Conservation (phyloP, 176 grass and related monocot genomes). For the Saccharum officinarum region DNA sequence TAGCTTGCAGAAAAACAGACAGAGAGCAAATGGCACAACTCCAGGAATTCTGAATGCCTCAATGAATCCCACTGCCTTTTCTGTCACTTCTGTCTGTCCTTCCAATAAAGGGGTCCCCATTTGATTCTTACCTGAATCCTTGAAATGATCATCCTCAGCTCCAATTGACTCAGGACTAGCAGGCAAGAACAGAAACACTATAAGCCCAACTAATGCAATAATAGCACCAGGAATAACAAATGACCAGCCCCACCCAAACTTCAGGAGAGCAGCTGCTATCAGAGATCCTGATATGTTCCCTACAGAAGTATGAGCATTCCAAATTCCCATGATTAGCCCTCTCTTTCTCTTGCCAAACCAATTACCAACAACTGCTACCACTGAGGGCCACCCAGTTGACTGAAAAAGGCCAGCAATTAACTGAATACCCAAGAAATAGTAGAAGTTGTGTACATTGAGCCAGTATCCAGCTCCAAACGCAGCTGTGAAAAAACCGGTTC, state of each 20-base stretch:
- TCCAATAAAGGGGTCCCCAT: conserved; percentile 39
- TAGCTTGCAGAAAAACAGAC: conserved; percentile 66
- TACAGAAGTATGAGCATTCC: conserved; percentile 59
- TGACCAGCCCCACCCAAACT: conserved; percentile 62
- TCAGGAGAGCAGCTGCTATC: conserved; percentile 48
- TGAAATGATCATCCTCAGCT: conserved; percentile 30
- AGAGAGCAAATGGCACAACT: conserved; percentile 54
- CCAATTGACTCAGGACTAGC: conserved; percentile 45
- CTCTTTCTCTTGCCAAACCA: conserved; percentile 66
- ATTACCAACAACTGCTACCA: conserved; percentile 57
- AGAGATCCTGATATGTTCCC: conserved; percentile 60
- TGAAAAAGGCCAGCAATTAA: conserved; percentile 56
- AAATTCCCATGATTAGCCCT: conserved; percentile 65
- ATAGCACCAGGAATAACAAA: conserved; percentile 53
- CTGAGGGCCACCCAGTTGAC: conserved; percentile 59
- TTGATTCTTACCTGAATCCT: conserved; percentile 33
- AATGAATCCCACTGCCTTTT: conserved; percentile 50
- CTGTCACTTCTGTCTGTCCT: conserved; percentile 29
- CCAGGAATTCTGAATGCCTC: conserved; percentile 59
- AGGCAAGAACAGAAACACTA: conserved; percentile 56
- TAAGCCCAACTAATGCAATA: conserved; percentile 40
- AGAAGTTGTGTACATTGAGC: conserved; percentile 55
- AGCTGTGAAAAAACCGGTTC: conserved; percentile 53
- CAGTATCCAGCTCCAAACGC: conserved; percentile 59
- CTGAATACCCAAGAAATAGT: conserved; percentile 54